phyloP scores from a whole-genome alignment of 2,329 filamentous ascomycete genomes.

The Colletotrichum plurivorum region DNA sequence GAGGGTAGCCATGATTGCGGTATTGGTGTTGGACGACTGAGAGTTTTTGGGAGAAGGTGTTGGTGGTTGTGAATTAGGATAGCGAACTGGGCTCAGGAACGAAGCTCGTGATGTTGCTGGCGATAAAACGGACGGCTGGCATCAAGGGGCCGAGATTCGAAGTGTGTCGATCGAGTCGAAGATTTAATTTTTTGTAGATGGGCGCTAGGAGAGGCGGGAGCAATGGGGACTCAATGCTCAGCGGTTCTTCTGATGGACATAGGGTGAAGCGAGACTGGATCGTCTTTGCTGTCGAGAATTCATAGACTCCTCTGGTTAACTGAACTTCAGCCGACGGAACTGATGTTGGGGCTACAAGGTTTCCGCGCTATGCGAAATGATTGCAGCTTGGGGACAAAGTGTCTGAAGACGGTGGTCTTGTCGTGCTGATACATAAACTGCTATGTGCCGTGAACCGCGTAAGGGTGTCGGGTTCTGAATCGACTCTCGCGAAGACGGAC shows the following conservation, averaged over 20 bases:
- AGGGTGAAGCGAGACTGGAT: conserved; percentile 63
- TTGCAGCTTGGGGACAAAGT: conserved; percentile 96
- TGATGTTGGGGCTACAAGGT: conserved; percentile 90
- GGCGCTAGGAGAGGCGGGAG: conserved; percentile 42
- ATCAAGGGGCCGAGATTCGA: conserved; percentile 34
- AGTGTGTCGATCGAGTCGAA: conserved; percentile 16
- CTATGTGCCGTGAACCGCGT: conserved; percentile 39
- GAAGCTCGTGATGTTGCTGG: conserved; percentile 43
- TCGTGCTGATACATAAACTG: conserved; percentile 99
- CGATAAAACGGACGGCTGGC: conserved; percentile 31
- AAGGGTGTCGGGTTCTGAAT: conserved; percentile 35
- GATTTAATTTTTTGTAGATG: conserved; percentile 4
- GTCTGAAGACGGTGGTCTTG: conserved; percentile 90
- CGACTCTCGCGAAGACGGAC: conserved; percentile 37
- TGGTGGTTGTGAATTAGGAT: conserved; percentile 24
- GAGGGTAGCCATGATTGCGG: conserved; percentile 85
- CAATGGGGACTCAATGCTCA: conserved; percentile 66
- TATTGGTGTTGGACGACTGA: conserved; percentile 47
- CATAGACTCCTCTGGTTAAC: conserved; percentile 67
- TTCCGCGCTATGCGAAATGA: conserved; percentile 96
- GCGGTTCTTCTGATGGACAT: conserved; percentile 69
- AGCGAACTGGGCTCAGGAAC: conserved; percentile 40
- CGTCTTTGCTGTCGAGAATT: conserved; percentile 66
- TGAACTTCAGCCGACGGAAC: conserved; percentile 88
- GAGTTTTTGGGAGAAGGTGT: conserved; percentile 24